Conservation (phyloP, 1,139 yeast genomes). For the Meyerozyma guilliermondii region DNA sequence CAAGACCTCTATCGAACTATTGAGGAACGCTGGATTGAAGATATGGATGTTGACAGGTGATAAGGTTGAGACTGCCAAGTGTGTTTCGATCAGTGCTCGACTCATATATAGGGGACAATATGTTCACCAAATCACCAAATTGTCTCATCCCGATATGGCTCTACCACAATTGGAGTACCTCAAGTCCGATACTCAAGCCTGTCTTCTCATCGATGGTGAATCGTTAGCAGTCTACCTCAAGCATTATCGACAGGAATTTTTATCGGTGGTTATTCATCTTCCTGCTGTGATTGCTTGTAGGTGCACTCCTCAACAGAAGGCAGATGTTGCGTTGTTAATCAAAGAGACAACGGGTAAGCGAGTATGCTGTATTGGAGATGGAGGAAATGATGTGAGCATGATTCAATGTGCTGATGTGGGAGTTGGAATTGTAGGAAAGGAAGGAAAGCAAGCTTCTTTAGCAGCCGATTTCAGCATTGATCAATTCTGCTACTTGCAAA, state of each 20-base stretch:
- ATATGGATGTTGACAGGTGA: constrained; percentile 99
- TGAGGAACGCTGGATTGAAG: constrained; percentile 93
- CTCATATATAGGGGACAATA: constrained; percentile 91
- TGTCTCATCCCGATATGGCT: constrained; percentile 58
- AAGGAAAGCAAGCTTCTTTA: constrained; percentile 93
- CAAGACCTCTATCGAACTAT: constrained; percentile 82
- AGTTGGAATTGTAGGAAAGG: constrained; percentile 98
- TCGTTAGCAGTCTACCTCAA: constrained; percentile 69
- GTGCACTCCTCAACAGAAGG: constrained; percentile 98
- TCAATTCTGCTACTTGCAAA: constrained; percentile 85
- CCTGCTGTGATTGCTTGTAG: constrained; percentile 97
- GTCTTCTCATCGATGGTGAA: constrained; percentile 91
- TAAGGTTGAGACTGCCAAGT: constrained; percentile 95
- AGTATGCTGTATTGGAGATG: constrained; percentile 98
- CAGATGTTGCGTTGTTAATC: constrained; percentile 84
- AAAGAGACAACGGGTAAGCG: constrained; percentile 77
- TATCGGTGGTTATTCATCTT: constrained; percentile 64
- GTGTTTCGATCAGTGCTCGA: constrained; percentile 93
- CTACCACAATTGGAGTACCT: constrained; percentile 70
- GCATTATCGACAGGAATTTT: constrained; percentile 64
- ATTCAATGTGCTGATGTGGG: constrained; percentile 99
- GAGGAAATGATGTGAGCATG: constrained; percentile 99
- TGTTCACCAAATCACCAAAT: constrained; percentile 77
- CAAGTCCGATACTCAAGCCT: constrained; percentile 60
- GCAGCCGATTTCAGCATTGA: constrained; percentile 96